phyloP scores from a whole-genome alignment of 345 rosid species.

The Melaleuca quinquenervia region DNA sequence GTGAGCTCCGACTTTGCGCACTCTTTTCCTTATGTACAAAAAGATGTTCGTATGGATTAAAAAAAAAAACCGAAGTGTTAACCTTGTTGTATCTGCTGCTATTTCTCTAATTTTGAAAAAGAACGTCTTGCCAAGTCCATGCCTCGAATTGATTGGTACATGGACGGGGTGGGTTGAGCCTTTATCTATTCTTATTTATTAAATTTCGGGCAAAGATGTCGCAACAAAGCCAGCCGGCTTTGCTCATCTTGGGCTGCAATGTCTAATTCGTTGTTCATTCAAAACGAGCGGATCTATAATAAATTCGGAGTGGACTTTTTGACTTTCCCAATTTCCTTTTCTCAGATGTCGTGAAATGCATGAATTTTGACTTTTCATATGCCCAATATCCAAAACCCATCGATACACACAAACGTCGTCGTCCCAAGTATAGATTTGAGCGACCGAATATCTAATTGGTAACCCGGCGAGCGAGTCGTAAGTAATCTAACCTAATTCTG shows the following conservation, averaged over 20 bases:
- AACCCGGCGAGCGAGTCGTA: background rate
- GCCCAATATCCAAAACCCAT: background rate
- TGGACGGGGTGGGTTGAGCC: background rate
- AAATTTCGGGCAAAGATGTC: background rate
- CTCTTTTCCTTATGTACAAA: background rate
- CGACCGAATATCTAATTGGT: background rate
- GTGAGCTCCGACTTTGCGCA: background rate
- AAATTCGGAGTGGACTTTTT: background rate
- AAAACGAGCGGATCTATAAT: background rate
- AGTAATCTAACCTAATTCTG: background rate
- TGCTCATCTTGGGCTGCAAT: background rate
- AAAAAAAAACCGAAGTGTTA: too few relatives aligned
- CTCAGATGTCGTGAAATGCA: background rate
- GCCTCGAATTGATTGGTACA: background rate
- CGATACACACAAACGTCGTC: fast-evolving
- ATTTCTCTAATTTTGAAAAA: background rate
- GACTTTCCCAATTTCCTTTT: background rate
- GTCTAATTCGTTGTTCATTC: background rate
- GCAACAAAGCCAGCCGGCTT: background rate
- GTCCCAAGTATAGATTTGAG: background rate
- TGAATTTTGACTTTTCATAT: background rate
- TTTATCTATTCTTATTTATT: background rate
- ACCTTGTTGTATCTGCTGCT: background rate
- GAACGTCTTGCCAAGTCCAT: background rate
- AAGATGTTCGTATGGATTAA: background rate